Evolutionary conservation across 2,329 filamentous ascomycete species (phyloP).

Genomic region (Plectosphaerella plurivora): DNA sequence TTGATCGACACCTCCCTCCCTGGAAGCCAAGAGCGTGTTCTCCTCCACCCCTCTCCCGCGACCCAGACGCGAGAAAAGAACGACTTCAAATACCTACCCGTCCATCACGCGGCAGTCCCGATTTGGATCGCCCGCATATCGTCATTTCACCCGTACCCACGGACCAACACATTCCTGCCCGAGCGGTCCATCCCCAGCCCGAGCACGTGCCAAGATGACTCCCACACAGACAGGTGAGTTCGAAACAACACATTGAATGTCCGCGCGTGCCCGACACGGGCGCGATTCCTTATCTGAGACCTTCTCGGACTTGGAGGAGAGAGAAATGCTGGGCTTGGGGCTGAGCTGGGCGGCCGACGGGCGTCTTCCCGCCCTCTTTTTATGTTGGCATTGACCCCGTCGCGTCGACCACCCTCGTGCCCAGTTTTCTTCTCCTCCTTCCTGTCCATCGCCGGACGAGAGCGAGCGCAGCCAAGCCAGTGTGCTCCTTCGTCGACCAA

Average conservation of each 20-base stretch:
- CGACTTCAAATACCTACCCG: neutral
- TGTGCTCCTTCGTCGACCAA: too few species aligned
- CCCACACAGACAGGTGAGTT: conserved; percentile 16
- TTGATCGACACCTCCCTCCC: neutral
- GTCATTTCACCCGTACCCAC: neutral
- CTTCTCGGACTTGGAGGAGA: neutral
- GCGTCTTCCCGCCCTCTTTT: neutral
- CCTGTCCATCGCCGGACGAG: neutral
- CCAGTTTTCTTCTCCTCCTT: neutral
- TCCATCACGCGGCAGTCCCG: neutral
- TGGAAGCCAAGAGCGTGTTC: neutral
- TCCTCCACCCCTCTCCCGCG: neutral
- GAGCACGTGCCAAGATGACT: conserved; percentile 10
- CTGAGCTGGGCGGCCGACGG: too few species aligned
- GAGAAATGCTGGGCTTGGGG: too few species aligned
- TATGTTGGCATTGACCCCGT: neutral
- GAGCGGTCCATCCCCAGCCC: neutral
- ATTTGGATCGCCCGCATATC: neutral
- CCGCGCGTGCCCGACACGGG: neutral
- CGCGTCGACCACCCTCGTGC: neutral
- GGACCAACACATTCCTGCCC: neutral
- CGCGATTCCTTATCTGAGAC: neutral
- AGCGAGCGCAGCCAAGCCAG: too few species aligned
- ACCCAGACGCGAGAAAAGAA: neutral
- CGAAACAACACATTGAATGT: conserved; percentile 6